Conservation (phyloP, 2,329 filamentous ascomycete species). For the Clarireedia homoeocarpa region DNA sequence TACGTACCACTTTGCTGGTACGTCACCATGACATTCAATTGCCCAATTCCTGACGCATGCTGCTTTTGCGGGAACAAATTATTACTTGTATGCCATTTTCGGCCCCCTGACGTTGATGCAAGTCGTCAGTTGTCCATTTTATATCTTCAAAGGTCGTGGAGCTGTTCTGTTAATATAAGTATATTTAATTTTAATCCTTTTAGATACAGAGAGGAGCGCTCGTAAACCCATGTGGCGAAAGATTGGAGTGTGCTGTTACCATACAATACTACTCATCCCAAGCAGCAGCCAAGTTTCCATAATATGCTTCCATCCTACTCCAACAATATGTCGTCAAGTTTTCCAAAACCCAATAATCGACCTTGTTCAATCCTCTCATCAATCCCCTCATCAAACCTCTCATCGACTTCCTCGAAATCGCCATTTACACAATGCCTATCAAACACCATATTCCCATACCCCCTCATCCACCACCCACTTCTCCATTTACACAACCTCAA, state of each 20-base stretch:
- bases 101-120: too few species aligned
- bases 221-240: not conserved
- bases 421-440: too few species aligned
- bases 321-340: not conserved
- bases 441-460: not conserved
- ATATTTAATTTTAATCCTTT: not conserved
- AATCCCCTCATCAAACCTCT: not conserved
- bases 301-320: not conserved
- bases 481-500: conserved; percentile 1
- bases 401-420: too few species aligned
- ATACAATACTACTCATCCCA: not conserved
- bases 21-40: too few species aligned
- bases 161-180: not conserved
- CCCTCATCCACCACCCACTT: not conserved
- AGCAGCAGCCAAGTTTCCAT: not conserved
- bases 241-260: not conserved
- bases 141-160: too few species aligned
- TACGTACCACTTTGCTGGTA: too few species aligned
- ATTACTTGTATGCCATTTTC: too few species aligned
- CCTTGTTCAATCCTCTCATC: not conserved
- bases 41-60: too few species aligned
- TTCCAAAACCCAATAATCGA: not conserved
- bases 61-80: too few species aligned
- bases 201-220: not conserved
- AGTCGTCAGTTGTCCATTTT: too few species aligned